These are phyloP conservation scores for Fonsecaea pugnacius DNA, from an alignment of 2,329 filamentous ascomycete species.

Conservation along the genomic window DNA sequence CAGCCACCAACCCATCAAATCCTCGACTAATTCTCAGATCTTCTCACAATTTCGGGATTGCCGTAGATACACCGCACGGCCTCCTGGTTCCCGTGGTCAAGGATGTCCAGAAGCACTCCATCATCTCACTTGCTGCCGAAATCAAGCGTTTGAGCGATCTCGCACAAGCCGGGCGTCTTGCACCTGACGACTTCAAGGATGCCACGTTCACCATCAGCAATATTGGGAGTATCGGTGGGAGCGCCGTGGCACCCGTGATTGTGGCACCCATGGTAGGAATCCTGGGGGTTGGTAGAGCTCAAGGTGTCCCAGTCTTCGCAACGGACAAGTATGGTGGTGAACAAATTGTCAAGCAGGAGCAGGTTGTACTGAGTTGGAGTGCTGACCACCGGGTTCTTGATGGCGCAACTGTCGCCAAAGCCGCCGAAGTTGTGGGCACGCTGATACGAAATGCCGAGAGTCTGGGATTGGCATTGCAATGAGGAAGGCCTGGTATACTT, in stretches of 20 bases:
- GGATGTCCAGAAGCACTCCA: conserved; percentile 75
- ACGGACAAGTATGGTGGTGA: conserved; percentile 45
- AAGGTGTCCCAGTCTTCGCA: conserved; percentile 77
- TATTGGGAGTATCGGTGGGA: conserved; percentile 92
- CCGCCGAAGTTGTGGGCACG: conserved; percentile 71
- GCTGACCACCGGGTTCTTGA: conserved; percentile 93
- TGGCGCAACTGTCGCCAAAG: conserved; percentile 89
- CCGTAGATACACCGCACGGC: conserved; percentile 88
- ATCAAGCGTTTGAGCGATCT: conserved; percentile 73
- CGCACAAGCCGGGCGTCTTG: conserved; percentile 73
- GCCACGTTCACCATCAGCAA: conserved; percentile 96
- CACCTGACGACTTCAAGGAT: conserved; percentile 75
- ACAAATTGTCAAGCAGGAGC: conserved; percentile 73
- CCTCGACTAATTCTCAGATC: conserved; percentile 76
- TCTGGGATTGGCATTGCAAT: not conserved
- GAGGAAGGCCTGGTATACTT: not conserved
- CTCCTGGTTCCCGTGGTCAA: conserved; percentile 90
- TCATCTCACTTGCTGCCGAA: conserved; percentile 77
- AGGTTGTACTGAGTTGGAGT: conserved; percentile 93
- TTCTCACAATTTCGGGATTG: conserved; percentile 91
- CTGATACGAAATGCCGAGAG: conserved; percentile 3
- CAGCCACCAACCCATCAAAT: conserved; percentile 61
- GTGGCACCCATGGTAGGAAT: conserved; percentile 85
- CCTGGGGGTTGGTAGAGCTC: conserved; percentile 65
- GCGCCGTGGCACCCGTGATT: conserved; percentile 86